phyloP scores from a whole-genome alignment of 2,329 filamentous ascomycete genomes.

The Alternaria sp. region DNA sequence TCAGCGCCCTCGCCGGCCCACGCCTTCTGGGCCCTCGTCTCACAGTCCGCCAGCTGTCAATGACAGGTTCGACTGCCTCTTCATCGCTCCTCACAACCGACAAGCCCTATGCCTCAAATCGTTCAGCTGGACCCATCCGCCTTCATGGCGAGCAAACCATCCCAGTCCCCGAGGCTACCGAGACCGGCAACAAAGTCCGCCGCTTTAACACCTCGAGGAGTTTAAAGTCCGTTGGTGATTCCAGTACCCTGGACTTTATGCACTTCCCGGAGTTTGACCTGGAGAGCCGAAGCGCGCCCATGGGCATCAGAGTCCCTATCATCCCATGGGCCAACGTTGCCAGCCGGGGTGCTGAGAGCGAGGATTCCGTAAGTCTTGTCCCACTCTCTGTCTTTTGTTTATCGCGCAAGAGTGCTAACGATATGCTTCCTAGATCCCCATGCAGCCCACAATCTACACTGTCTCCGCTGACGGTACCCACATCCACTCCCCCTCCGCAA shows the following conservation, averaged over 20 bases:
- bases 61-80: constrained; percentile 66
- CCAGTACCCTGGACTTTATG: constrained; percentile 68
- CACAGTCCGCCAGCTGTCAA: constrained; percentile 60
- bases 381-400: not conserved
- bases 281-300: constrained; percentile 45
- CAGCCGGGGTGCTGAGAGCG: constrained; percentile 30
- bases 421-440: constrained; percentile 44
- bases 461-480: constrained; percentile 57
- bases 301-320: constrained; percentile 57
- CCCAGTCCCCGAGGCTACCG: constrained; percentile 40
- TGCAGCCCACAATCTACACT: constrained; percentile 64
- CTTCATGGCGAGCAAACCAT: constrained; percentile 58
- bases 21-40: constrained; percentile 51
- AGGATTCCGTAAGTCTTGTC: constrained; percentile 26
- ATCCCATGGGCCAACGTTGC: constrained; percentile 42
- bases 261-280: constrained; percentile 63
- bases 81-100: constrained; percentile 58
- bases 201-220: constrained; percentile 68
- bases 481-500: constrained; percentile 58
- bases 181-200: constrained; percentile 49
- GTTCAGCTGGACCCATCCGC: constrained; percentile 53
- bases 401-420: not conserved
- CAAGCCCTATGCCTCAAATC: constrained; percentile 51
- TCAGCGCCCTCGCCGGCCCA: constrained; percentile 50
- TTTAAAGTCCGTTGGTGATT: constrained; percentile 63